A percentile compares a stretch with the other conserved stretches of the same genome.
Conservation (phyloP, 2,329 filamentous ascomycete species). For the Aureobasidium mangrovei region DNA sequence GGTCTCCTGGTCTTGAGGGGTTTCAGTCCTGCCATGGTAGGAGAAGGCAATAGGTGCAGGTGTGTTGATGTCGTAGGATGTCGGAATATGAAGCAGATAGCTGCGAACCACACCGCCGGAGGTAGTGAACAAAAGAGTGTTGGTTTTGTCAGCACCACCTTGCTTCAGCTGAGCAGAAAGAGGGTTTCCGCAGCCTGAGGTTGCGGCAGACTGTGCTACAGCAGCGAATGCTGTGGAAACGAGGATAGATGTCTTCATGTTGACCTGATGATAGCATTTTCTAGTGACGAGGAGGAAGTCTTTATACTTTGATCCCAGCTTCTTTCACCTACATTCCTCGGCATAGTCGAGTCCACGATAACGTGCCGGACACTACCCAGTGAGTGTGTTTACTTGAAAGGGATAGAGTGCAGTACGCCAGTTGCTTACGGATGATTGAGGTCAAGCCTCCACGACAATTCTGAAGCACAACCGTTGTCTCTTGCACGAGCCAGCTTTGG, state of each 20-base stretch:
- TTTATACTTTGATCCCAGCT: no score
- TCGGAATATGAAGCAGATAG: conserved; percentile 33
- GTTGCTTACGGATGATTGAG: no score
- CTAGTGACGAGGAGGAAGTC: background rate
- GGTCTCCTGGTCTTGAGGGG: conserved; percentile 31
- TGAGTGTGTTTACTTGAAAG: no score
- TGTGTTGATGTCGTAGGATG: conserved; percentile 30
- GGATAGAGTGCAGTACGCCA: no score
- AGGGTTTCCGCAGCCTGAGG: conserved; percentile 21
- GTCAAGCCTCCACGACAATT: no score
- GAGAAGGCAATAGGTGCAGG: conserved; percentile 39
- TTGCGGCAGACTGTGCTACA: background rate
- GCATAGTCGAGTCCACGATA: no score
- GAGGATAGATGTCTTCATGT: background rate
- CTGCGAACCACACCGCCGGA: conserved; percentile 21
- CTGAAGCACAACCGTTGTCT: no score
- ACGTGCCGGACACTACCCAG: no score
- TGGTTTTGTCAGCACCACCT: conserved; percentile 18
- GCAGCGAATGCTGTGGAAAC: background rate
- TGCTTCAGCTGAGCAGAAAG: conserved; percentile 16
- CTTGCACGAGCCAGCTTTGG: no score
- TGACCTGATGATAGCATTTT: background rate
- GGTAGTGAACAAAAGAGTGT: conserved; percentile 18
- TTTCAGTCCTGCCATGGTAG: conserved; percentile 37
- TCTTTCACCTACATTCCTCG: no score